Conservation (phyloP, 306 rosid genomes). For the barrel medic (Medicago truncatula) region DNA sequence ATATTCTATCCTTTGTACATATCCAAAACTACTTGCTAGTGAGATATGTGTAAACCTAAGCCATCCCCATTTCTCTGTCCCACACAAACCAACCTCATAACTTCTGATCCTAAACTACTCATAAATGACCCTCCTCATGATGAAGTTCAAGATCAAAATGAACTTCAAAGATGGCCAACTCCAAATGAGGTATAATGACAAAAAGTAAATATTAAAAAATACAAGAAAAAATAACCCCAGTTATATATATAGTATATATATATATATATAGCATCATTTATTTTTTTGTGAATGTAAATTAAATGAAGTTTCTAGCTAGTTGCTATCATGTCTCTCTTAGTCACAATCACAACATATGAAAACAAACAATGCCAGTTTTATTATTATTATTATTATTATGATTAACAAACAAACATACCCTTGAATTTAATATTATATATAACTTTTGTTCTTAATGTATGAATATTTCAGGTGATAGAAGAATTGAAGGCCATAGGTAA, state of each 20-base stretch:
- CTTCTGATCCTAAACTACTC: constrained; percentile 44
- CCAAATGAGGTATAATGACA: constrained; percentile 64
- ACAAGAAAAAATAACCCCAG: neutral
- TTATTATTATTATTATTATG: neutral
- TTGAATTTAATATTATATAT: neutral
- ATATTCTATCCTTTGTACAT: constrained; percentile 5
- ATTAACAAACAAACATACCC: neutral
- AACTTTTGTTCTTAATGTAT: neutral
- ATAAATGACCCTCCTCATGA: constrained; percentile 36
- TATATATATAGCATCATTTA: neutral
- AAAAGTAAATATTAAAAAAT: neutral
- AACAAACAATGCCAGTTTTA: constrained; percentile 12
- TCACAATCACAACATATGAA: constrained; percentile 32
- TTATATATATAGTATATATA: no score
- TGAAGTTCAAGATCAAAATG: constrained; percentile 33
- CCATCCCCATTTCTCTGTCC: constrained; percentile 53
- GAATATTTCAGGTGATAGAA: constrained; percentile 59
- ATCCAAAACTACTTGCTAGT: constrained; percentile 21
- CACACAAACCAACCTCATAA: constrained; percentile 57
- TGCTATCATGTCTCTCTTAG: constrained; percentile 19
- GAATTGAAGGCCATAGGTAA: constrained; percentile 87
- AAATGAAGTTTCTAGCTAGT: constrained; percentile 31
- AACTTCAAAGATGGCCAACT: constrained; percentile 85
- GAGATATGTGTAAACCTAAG: constrained; percentile 24
- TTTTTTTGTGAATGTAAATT: neutral